Evolutionary conservation across 139 green algal species (phyloP), one percentile per base, ranked within the genome.

Genomic region (Chlamydomonas sphaeroides): DNA sequence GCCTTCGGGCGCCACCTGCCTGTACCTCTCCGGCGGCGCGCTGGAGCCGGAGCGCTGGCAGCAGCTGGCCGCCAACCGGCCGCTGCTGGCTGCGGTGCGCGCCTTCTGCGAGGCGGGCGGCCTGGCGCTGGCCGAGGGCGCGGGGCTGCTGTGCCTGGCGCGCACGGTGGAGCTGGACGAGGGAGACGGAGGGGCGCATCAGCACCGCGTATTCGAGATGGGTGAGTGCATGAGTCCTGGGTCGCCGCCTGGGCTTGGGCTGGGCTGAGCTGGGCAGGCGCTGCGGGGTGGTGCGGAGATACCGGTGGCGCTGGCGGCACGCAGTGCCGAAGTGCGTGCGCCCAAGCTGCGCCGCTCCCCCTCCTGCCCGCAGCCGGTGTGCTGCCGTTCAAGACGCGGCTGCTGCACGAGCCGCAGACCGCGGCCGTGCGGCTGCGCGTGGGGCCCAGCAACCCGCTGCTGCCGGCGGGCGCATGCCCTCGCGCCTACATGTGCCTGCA

Each of bases 111-210:
- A 85, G 17, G 91, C 90, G 21, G 96, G 96, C 18, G 96, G 96
- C 21, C 86, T 98, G 20, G 86, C 99, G 49, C 95, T 98, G 72
- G 96, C 89, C 0, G 96, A 99, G 90, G 97, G 92, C 39, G 96
- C 90, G 6, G 96, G 94, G 15, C 88, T 98, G 30, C 88, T 98
- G 79, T 98, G 96, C 86, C 86, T 99, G n/a, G 92, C 90, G 1
- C 69, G 78, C 36, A 84, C 68, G 11, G 28, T 91, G 65, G 79
- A 90, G 49, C 25, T 84, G 35, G 20, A 82, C 18, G 75, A 82
- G 63, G 75, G 59, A 7, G 75, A 71, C 20, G 56, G 56, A 25
- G 45, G 56, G 3, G 18, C 49, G 21, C 62, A 56, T 21, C 76
- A 72, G 36, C 57, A 71, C 38, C 78, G 70, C 42, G 42, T 73